These are phyloP conservation scores for Aspergillus piperis DNA, from an alignment of 2,329 filamentous ascomycete species.

Conservation along the genomic window DNA sequence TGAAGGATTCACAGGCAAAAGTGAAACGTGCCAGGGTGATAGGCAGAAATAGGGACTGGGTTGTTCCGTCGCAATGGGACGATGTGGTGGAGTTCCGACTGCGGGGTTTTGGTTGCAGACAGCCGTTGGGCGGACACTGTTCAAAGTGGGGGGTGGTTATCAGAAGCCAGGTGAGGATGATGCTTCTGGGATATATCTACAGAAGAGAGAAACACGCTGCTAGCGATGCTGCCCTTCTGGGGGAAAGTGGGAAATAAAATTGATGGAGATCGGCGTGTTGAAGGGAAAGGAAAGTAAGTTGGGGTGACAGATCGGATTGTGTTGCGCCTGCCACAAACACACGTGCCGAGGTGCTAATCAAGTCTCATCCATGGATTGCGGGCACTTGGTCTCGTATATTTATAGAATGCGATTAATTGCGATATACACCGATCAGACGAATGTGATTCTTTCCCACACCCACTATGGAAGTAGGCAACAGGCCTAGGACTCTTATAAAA, in stretches of 20 bases:
- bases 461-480: too few relatives aligned
- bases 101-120: slow-evolving; percentile 3
- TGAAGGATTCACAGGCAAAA: background rate
- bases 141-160: too few relatives aligned
- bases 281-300: too few relatives aligned
- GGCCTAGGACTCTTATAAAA: too few relatives aligned
- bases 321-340: background rate
- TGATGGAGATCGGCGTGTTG: background rate
- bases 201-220: background rate
- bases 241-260: too few relatives aligned
- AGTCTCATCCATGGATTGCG: background rate
- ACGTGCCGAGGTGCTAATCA: background rate
- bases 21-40: background rate
- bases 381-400: too few relatives aligned
- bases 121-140: background rate
- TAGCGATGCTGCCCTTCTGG: too few relatives aligned
- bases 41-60: background rate
- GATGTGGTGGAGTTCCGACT: slow-evolving; percentile 5
- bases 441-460: too few relatives aligned
- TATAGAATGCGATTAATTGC: too few relatives aligned
- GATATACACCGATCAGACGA: too few relatives aligned
- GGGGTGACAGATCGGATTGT: background rate
- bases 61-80: slow-evolving; percentile 1
- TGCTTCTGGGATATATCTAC: background rate
- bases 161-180: background rate